Conservation (phyloP, 1,284 basidiomycete species). For the Hemileccinum hortonii region DNA sequence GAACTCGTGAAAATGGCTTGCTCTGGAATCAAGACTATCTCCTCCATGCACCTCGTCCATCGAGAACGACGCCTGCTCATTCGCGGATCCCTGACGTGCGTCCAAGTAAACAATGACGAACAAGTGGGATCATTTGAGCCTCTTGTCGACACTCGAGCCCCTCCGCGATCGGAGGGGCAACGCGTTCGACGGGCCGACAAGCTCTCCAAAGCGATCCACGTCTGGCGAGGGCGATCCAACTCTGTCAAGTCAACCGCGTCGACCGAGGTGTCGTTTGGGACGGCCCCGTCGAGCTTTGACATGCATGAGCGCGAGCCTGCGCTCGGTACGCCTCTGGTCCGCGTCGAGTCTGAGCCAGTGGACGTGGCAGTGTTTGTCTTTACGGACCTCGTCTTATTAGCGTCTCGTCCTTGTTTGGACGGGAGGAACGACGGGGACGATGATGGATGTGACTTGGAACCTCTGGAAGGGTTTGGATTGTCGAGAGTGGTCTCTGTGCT, state of each 20-base stretch:
- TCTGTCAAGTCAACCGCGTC: conserved; percentile 51
- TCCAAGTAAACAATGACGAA: conserved; percentile 27
- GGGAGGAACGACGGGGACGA: neutral
- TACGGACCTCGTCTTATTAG: conserved; percentile 65
- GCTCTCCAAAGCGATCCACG: conserved; percentile 29
- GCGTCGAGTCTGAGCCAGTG: conserved; percentile 27
- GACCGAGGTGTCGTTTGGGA: conserved; percentile 33
- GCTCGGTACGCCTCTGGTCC: conserved; percentile 25
- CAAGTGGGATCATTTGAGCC: neutral
- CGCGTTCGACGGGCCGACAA: conserved; percentile 19
- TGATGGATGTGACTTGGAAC: conserved; percentile 18
- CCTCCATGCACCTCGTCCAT: conserved; percentile 51
- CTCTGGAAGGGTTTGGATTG: conserved; percentile 55
- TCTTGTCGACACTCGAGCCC: neutral
- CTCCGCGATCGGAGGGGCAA: conserved; percentile 3
- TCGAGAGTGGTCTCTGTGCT: conserved; percentile 52
- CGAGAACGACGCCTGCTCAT: conserved; percentile 73
- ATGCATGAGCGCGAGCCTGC: conserved; percentile 10
- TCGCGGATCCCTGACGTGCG: conserved; percentile 55
- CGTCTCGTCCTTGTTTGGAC: conserved; percentile 28
- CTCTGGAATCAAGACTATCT: conserved; percentile 59
- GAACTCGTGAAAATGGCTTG: conserved; percentile 65
- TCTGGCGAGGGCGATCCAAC: conserved; percentile 43
- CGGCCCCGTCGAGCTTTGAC: conserved; percentile 33
- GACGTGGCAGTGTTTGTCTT: conserved; percentile 61